These are phyloP conservation scores for Sesbania bispinosa DNA, from an alignment of 306 rosid genomes.

Conservation along the genomic window DNA sequence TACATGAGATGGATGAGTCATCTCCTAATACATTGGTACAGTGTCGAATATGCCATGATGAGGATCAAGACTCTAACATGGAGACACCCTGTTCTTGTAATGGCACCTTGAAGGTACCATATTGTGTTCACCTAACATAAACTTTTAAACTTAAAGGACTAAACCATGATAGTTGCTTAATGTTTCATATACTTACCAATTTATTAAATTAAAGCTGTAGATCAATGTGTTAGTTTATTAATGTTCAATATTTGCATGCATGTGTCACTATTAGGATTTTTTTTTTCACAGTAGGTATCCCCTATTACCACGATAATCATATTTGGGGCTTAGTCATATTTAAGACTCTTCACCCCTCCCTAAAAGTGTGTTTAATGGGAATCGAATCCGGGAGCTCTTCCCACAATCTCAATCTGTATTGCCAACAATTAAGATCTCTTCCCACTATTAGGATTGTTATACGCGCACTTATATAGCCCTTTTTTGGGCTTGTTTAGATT, in stretches of 20 bases:
- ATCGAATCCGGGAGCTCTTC: too few species aligned
- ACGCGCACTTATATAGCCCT: not conserved
- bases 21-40: conserved; percentile 41
- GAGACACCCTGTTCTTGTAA: conserved; percentile 83
- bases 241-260: not conserved
- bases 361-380: too few species aligned
- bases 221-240: not conserved
- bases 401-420: too few species aligned
- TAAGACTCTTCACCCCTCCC: too few species aligned
- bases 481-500: not conserved
- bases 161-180: not conserved
- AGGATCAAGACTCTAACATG: conserved; percentile 71
- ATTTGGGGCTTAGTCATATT: too few species aligned
- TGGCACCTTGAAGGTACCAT: conserved; percentile 81
- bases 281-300: too few species aligned
- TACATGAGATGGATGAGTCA: conserved; percentile 33
- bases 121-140: not conserved
- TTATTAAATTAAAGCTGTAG: not conserved
- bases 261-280: too few species aligned
- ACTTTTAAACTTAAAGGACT: not conserved
- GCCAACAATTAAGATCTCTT: too few species aligned
- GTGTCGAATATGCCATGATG: conserved; percentile 88
- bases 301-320: too few species aligned
- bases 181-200: not conserved
- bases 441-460: too few species aligned